A percentile compares a stretch with the other conserved stretches of the same genome.
Evolutionary conservation across 2,329 filamentous ascomycete genomes (phyloP).

Genomic region (Colletotrichum falcatum): DNA sequence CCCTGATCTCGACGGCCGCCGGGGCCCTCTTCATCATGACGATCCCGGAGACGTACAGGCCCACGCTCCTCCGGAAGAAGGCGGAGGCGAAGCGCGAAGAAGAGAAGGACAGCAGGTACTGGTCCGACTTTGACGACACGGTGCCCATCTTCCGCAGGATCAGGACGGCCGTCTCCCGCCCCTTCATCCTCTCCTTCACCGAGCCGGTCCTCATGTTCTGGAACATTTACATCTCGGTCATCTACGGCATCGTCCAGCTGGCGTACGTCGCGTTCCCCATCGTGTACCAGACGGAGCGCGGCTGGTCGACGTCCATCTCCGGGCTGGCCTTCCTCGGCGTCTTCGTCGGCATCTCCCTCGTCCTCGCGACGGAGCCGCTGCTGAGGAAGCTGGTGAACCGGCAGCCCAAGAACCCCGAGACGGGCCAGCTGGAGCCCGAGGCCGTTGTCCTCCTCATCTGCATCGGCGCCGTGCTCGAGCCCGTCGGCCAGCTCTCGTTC

Average conservation of each 20-base stretch:
- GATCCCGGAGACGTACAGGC: slow-evolving; percentile 67
- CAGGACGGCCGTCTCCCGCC: slow-evolving; percentile 68
- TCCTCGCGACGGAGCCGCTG: slow-evolving; percentile 55
- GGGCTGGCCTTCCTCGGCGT: slow-evolving; percentile 57
- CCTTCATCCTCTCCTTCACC: slow-evolving; percentile 70
- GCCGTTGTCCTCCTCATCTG: slow-evolving; percentile 73
- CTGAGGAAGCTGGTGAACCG: slow-evolving; percentile 66
- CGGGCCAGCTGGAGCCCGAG: slow-evolving; percentile 69
- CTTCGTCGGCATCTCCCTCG: slow-evolving; percentile 41
- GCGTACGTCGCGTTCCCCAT: slow-evolving; percentile 75
- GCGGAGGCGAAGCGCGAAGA: slow-evolving; percentile 60
- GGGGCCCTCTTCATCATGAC: slow-evolving; percentile 62
- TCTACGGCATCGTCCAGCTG: slow-evolving; percentile 74
- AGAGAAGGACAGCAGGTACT: slow-evolving; percentile 63
- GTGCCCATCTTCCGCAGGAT: slow-evolving; percentile 64
- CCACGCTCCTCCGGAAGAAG: slow-evolving; percentile 62
- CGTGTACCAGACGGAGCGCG: slow-evolving; percentile 66
- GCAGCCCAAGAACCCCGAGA: slow-evolving; percentile 69
- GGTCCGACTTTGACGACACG: slow-evolving; percentile 70
- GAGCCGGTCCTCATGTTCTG: slow-evolving; percentile 65
- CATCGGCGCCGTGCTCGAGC: slow-evolving; percentile 69
- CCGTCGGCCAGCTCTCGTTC: slow-evolving; percentile 72
- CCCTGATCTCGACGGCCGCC: slow-evolving; percentile 64
- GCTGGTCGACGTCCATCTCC: slow-evolving; percentile 67
- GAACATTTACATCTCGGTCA: slow-evolving; percentile 73